Percentiles rank a stretch among this genome's conserved stretches.
phyloP scores from a whole-genome alignment of 202 grass and related monocot species.

The Bolboschoenoplectus hybrid region DNA sequence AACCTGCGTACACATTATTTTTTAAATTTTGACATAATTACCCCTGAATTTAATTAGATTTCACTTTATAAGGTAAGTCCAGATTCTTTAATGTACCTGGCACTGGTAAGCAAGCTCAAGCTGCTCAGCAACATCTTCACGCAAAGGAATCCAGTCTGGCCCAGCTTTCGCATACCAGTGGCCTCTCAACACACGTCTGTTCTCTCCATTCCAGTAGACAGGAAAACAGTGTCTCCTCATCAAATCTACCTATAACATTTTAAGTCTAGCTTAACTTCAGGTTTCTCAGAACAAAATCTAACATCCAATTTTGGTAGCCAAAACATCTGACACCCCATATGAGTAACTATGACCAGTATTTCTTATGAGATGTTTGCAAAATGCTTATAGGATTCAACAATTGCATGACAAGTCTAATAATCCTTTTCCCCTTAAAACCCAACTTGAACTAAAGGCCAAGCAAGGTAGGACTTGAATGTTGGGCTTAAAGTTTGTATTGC shows the following conservation, averaged over 20 bases:
- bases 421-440: not conserved
- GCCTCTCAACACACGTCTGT: constrained; percentile 88
- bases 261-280: not conserved
- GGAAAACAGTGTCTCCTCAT: constrained; percentile 91
- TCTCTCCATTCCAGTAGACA: constrained; percentile 97
- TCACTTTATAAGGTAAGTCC: constrained; percentile 2
- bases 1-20: constrained; percentile 49
- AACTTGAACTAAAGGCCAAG: constrained; percentile 14
- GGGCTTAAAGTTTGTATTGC: not conserved
- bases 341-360: not conserved
- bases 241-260: constrained; percentile 74
- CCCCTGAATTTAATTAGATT: constrained; percentile 28
- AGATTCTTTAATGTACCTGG: constrained; percentile 49
- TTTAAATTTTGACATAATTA: constrained; percentile 23
- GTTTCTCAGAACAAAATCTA: constrained; percentile 23
- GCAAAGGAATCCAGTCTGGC: constrained; percentile 92
- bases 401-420: not conserved
- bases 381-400: not conserved
- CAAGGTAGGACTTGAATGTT: not conserved
- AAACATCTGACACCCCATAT: not conserved
- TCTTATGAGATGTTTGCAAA: constrained; percentile 6
- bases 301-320: not conserved
- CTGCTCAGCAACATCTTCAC: constrained; percentile 92
- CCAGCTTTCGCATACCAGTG: constrained; percentile 96
- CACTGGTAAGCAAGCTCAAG: constrained; percentile 81